phyloP scores from a whole-genome alignment of 2,329 filamentous ascomycete species.

The Ophiostoma himal-ulmi region DNA sequence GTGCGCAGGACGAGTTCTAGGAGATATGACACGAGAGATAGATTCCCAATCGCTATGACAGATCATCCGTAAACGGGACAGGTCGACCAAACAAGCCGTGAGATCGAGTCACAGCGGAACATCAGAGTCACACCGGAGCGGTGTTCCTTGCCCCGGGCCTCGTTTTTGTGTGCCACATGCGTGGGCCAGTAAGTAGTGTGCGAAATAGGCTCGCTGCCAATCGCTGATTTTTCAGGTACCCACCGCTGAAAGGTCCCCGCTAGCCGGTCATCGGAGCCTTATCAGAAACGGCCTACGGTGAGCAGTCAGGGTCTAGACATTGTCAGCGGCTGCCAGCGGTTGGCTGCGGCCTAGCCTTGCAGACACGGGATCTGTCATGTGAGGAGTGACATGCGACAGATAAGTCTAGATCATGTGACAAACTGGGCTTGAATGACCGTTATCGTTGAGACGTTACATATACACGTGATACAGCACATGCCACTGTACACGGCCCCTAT shows the following conservation, averaged over 20 bases:
- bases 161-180: conserved; percentile 6
- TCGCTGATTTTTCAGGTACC: conserved; percentile 15
- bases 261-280: conserved; percentile 17
- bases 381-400: neutral
- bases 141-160: conserved; percentile 13
- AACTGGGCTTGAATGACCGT: no score
- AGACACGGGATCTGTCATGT: neutral
- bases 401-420: no score
- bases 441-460: neutral
- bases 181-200: neutral
- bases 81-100: neutral
- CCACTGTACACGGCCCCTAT: neutral
- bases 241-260: neutral
- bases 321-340: neutral
- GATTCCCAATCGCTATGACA: neutral
- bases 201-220: conserved; percentile 10
- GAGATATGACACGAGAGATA: neutral
- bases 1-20: neutral
- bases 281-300: conserved; percentile 4
- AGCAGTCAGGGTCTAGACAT: neutral
- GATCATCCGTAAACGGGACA: neutral
- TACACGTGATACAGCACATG: neutral
- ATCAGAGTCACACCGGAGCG: conserved; percentile 14
- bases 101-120: conserved; percentile 11
- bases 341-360: neutral